Conservation (phyloP, 2,329 filamentous ascomycete species). For the Fusarium verticillioides region DNA sequence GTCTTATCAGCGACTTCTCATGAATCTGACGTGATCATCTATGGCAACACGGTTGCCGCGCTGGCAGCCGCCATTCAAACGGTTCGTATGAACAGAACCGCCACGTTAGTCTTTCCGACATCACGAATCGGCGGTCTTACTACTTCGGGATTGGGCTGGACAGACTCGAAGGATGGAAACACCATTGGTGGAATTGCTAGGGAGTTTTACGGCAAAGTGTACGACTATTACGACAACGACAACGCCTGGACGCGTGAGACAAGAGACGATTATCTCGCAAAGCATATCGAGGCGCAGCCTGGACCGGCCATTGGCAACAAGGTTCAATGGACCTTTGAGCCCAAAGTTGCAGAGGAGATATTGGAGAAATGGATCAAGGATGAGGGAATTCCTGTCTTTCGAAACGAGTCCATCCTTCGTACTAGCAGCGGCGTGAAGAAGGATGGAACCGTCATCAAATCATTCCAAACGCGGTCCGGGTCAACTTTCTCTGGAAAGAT, state of each 20-base stretch:
- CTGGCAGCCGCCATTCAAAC: constrained; percentile 34
- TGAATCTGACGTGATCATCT: constrained; percentile 31
- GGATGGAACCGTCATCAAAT: constrained; percentile 9
- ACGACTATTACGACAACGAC: constrained; percentile 21
- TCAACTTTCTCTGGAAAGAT: constrained; percentile 23
- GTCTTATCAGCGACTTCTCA: background rate
- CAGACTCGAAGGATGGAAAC: constrained; percentile 27
- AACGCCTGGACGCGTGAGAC: background rate
- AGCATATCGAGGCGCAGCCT: constrained; percentile 25
- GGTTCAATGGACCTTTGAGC: constrained; percentile 37
- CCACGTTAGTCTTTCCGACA: constrained; percentile 23
- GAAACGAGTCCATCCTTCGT: constrained; percentile 22
- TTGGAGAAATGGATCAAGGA: constrained; percentile 34
- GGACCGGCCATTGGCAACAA: constrained; percentile 29
- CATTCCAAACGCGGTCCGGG: constrained; percentile 20
- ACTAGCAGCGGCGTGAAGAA: constrained; percentile 7
- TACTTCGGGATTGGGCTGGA: constrained; percentile 30
- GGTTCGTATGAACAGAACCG: constrained; percentile 31
- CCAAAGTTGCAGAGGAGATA: constrained; percentile 30
- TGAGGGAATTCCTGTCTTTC: constrained; percentile 27
- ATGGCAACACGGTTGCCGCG: constrained; percentile 36
- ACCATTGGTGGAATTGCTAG: constrained; percentile 30
- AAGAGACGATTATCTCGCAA: constrained; percentile 23
- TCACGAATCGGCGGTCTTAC: constrained; percentile 28
- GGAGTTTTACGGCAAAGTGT: constrained; percentile 29